Base-by-base conservation (phyloP, 1,284 basidiomycete species). In the Ceratobasidium papillatum region DNA sequence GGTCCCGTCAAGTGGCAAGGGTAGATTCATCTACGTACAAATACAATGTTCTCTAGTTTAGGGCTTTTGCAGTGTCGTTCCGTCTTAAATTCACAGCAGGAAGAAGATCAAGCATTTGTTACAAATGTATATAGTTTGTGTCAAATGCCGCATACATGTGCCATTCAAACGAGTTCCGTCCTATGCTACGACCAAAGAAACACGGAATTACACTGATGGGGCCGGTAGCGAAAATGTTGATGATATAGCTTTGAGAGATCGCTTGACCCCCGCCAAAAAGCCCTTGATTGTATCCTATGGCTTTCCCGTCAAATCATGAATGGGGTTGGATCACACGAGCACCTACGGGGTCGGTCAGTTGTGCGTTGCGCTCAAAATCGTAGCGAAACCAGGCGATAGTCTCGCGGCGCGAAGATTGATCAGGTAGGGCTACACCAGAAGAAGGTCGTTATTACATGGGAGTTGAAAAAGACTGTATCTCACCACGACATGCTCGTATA, bases 361-460 rank as follows among this genome's bases (percentile, higher is more conserved):
- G 25, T 19, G 43, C 27, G 27, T 36, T 45, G 8, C 58, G 68
- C 32, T 49, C 54, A 72, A 72, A 72, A 43, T 72, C 68, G 22
- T 61, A 38, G 19, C 56, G 56, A 22, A 72, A 72, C 68, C 68
- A 72, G 9, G 54, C 54, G 12, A 72, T 27, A n/a, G 68, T 61
- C 22, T 72, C 68, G 38, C 56, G 68, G 11, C 68, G 54, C 17
- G 58, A 43, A 8, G 56, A 14, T 36, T 9, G 25, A 51, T 72
- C 56, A 36, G 68, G 68, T 34, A 72, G 22, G 11, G 38, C 68
- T 72, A 36, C 4, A 25, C 25, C 2, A 8, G 32, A 59, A 11
- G 1, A 27, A 38, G 17, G 19, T 58, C 19, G 5, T 3, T 47
- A 17, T 19, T 30, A 45, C 41, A 30, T 14, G 19, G 11, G 19